These are phyloP conservation scores for Annulohypoxylon nitens DNA, from an alignment of 495 filamentous ascomycete genomes.

Conservation along the genomic window DNA sequence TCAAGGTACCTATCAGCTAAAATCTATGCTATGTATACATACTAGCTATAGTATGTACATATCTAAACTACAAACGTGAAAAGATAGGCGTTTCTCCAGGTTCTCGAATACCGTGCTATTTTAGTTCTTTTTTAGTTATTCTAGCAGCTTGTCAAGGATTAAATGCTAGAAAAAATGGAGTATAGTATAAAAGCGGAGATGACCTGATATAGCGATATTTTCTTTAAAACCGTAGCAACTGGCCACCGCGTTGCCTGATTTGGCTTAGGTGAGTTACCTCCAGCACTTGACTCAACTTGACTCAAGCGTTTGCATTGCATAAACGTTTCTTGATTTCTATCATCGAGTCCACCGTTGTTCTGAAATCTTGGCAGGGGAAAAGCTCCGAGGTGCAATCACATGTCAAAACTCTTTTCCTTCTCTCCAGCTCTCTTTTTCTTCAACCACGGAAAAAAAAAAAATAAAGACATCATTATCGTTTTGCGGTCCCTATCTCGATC, in stretches of 20 bases:
- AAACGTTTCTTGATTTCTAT: conserved; percentile 35
- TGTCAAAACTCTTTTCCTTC: conserved; percentile 31
- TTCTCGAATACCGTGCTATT: not conserved
- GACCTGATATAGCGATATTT: conserved; percentile 17
- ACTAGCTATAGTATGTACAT: no score
- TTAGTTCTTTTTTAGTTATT: not conserved
- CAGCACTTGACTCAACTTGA: conserved; percentile 20
- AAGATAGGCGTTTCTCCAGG: conserved; percentile 19
- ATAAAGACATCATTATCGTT: conserved; percentile 13
- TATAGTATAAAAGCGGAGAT: conserved; percentile 22
- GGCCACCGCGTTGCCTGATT: conserved; percentile 12
- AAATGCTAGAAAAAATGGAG: conserved; percentile 13
- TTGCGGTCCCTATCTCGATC: conserved; percentile 9
- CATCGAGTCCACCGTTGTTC: conserved; percentile 14
- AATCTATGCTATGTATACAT: not conserved
- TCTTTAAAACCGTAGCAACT: conserved; percentile 5
- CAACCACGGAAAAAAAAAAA: not conserved
- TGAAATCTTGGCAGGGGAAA: conserved; percentile 44
- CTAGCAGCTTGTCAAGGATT: conserved; percentile 7
- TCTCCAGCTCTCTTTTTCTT: not conserved
- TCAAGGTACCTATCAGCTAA: not conserved
- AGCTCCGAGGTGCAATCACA: conserved; percentile 43
- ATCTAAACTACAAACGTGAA: conserved; percentile 8
- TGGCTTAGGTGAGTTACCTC: not conserved
- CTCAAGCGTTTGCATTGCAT: conserved; percentile 38